Evolutionary conservation across 2,329 filamentous ascomycete species (phyloP).

Genomic region (Thielaviopsis ethacetica): DNA sequence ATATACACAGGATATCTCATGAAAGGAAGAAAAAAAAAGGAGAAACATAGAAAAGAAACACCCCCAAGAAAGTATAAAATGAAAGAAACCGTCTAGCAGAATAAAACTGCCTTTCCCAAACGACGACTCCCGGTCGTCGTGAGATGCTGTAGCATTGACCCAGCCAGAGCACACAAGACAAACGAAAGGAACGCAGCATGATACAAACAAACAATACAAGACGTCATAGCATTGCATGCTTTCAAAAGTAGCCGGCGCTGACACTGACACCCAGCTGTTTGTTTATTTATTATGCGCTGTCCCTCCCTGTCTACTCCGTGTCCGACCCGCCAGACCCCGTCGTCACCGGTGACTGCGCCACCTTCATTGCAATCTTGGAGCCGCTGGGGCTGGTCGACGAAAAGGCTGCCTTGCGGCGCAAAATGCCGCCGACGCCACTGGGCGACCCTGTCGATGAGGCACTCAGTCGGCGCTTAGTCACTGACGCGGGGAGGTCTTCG

Average conservation of each 20-base stretch:
- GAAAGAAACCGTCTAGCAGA: no score
- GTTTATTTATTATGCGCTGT: conserved; percentile 16
- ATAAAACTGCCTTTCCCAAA: no score
- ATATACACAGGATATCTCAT: conserved; percentile 2
- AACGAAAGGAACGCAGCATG: background rate
- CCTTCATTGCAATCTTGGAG: conserved; percentile 41
- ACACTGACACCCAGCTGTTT: background rate
- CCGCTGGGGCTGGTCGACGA: conserved; percentile 24
- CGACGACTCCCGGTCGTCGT: no score
- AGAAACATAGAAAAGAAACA: background rate
- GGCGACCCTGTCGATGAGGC: conserved; percentile 22
- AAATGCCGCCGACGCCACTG: conserved; percentile 15
- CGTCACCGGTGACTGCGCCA: conserved; percentile 30
- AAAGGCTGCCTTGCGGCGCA: conserved; percentile 30
- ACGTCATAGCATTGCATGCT: background rate
- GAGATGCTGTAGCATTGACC: background rate
- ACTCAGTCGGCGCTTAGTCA: conserved; percentile 47
- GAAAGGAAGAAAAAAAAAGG: background rate
- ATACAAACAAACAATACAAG: background rate
- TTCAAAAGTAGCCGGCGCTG: background rate
- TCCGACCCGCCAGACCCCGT: conserved; percentile 23
- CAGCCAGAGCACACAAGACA: conserved; percentile 1
- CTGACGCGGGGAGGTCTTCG: conserved; percentile 56
- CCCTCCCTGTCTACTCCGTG: conserved; percentile 18
- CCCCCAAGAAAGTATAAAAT: background rate